These are phyloP conservation scores for Plantago major DNA, from an alignment of 257 asterid species.

Conservation along the genomic window DNA sequence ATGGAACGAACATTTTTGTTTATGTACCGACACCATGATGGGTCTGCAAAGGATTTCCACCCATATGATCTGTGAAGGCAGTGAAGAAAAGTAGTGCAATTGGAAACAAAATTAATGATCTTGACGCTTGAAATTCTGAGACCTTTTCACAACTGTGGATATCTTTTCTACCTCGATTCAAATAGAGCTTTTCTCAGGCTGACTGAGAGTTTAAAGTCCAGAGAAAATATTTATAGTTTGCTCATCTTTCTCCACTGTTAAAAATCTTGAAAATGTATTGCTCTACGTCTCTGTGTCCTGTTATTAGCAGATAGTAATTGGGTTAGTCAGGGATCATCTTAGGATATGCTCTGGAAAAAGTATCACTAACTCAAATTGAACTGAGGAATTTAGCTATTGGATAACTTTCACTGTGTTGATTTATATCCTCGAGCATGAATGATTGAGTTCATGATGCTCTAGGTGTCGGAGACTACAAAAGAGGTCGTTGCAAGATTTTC, in stretches of 20 bases:
- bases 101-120: not conserved
- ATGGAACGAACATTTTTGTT: not conserved
- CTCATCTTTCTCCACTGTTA: not conserved
- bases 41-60: not conserved
- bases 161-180: not conserved
- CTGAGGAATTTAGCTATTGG: not conserved
- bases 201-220: not conserved
- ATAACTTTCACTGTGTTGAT: constrained; percentile 7
- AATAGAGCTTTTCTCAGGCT: not conserved
- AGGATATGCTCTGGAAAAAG: not conserved
- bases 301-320: constrained; percentile 2
- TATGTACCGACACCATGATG: not conserved
- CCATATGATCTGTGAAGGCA: not conserved
- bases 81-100: not conserved
- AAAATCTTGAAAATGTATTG: not conserved
- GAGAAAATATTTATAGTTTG: not conserved
- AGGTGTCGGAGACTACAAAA: constrained; percentile 59
- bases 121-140: not conserved
- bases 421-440: constrained; percentile 8
- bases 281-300: not conserved
- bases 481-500: constrained; percentile 48
- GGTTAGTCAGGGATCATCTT: not conserved
- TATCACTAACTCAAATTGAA: not conserved
- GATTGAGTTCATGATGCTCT: constrained; percentile 24
- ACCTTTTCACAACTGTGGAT: not conserved